Evolutionary conservation across 345 rosid genomes (phyloP).

Genomic region (Brassica nigra): DNA sequence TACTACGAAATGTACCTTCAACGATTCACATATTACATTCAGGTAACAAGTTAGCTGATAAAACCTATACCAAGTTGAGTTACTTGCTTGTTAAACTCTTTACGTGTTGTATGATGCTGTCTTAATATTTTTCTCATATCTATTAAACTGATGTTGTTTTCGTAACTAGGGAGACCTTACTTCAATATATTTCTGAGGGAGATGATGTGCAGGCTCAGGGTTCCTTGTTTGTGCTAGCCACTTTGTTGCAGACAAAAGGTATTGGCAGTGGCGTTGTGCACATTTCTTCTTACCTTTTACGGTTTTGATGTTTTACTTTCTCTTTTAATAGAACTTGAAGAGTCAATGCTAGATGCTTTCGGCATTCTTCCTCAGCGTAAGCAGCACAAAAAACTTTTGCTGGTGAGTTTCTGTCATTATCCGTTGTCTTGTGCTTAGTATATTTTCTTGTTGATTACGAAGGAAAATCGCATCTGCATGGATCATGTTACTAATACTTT

Average conservation of each 20-base stretch:
- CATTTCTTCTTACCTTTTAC: conserved; percentile 13
- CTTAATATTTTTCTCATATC: background rate
- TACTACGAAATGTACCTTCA: conserved; percentile 30
- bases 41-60: conserved; percentile 54
- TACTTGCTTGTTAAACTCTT: conserved; percentile 9
- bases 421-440: conserved; percentile 7
- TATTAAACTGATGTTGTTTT: conserved; percentile 5
- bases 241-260: conserved; percentile 97
- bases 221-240: conserved; percentile 82
- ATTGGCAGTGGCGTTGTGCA: conserved; percentile 31
- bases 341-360: conserved; percentile 91
- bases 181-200: conserved; percentile 66
- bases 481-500: background rate
- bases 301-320: conserved; percentile 17
- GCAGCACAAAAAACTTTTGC: conserved; percentile 89
- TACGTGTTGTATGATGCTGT: conserved; percentile 4
- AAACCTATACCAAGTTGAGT: conserved; percentile 5
- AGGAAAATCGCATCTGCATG: background rate
- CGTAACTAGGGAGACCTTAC: conserved; percentile 70
- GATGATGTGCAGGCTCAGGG: conserved; percentile 78
- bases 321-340: conserved; percentile 72
- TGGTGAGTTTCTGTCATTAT: conserved; percentile 56
- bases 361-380: conserved; percentile 98
- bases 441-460: background rate
- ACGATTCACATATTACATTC: conserved; percentile 48